Base-by-base conservation (phyloP, 495 filamentous ascomycete species). In the Lophiostoma macrostomum region DNA sequence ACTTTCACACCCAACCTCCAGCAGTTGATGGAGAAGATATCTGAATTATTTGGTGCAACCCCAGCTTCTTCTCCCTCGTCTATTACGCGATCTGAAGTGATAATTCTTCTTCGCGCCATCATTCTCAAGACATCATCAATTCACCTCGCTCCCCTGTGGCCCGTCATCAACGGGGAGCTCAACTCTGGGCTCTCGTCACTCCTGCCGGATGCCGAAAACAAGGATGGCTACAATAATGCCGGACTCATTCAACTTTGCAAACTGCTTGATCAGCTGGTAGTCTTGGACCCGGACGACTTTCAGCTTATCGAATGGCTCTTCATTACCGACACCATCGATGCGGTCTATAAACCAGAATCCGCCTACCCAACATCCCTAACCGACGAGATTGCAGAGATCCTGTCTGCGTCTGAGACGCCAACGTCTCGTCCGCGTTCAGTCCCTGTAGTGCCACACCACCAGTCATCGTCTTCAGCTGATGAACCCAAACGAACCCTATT, bases 281-380 rank as follows among this genome's bases (percentile, higher is more conserved):
- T 87, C n/a, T 74, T 88, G 14, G 84, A 84, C 4, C 93, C 90
- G 0, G 94, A 99, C 56, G 93, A 97, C 64, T 99, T 96, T 68
- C 93, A 97, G 66, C 76, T 95, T 31, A 80, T 90, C 47, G 89
- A 96, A 72, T 99, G 93, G 93, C 79, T 97, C 14, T 99, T 94
- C 68, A 82, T 97, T 20, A 91, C 90, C 4, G 94, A 99, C 66
- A 96, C 91, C 29, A 91, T 96, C 58, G 93, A 99, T 64, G 90
- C 94, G 1, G 89, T 97, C 19, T 97, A 97, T 64, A 81, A 86
- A 13, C 84, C 90, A n/a, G 71, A 76, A 41, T 86, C 83, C 72
- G 76, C 82, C 46, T 58, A 35, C 35, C 81, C 91, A 0, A 74
- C 85, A 3, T 88, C 90, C 0, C 76, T 97, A 10, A 85, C 86